Evolutionary conservation across 768 basidiomycete species (phyloP), one percentile per base, ranked within the genome.

Genomic region (Suillus placidus): DNA sequence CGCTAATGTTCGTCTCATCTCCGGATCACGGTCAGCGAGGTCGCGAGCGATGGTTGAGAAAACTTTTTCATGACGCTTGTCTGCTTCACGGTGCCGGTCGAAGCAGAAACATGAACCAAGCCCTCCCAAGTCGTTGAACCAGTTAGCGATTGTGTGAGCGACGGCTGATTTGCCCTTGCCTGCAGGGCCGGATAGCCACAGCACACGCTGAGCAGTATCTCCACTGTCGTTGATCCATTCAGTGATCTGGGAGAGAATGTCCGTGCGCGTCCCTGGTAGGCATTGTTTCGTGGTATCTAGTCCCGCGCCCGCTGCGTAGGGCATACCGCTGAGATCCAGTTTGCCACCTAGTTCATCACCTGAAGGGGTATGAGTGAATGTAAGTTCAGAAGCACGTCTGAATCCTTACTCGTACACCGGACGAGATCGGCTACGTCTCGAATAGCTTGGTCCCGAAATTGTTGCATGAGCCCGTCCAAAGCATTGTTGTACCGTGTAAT

Each of bases 141-240:
- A 58, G 12, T 60, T 4, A 18, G 71, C 69, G n/a, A 68, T 64
- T 1, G 72, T 66, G 37, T 71, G 64, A 35, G 71, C 69, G 26
- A 78, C 63, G 1, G 74, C 67, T 7, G 78, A 76, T 58, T 78
- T 78, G 4, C 77, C 77, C 0, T 69, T 78, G 34, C 72, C 73
- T 8, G 65, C 42, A 20, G 45, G 58, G 3, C 71, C 71, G 13
- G 58, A 26, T 16, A 72, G 69, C 38, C 67, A 61, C 43, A 63
- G 65, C 9, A 72, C 60, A 10, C 66, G 63, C 32, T 58, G 43
- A 42, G 51, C 23, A 13, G 35, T 26, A 14, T 51, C 60, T 38
- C 34, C 23, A 1, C 6, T 37, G 23, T 49, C 30, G 40, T 66
- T 58, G 6, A 65, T 60, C 72, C 72, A 73, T 26, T 61, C 49